Percentiles rank a stretch among this genome's conserved stretches.
Conservation (phyloP, 352 stramenopile genomes). For the Pythium grandisporangium region DNA sequence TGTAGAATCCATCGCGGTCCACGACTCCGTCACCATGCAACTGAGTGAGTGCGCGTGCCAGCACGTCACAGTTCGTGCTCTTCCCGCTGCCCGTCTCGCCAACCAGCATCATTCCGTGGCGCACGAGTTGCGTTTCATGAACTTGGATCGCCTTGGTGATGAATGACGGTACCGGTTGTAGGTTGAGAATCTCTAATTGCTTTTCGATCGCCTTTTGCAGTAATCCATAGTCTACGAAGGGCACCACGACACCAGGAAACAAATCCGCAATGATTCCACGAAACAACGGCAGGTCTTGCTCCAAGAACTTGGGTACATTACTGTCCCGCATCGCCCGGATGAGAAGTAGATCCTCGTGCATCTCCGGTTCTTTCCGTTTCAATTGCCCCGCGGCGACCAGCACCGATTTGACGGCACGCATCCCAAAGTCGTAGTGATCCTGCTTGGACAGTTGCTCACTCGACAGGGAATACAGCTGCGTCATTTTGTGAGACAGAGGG, state of each 20-base stretch:
- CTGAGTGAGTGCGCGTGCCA: conserved; percentile 62
- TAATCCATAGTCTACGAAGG: conserved; percentile 91
- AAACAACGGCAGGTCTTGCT: conserved; percentile 92
- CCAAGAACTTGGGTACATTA: conserved; percentile 94
- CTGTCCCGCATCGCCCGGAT: conserved; percentile 95
- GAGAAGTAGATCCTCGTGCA: conserved; percentile 90
- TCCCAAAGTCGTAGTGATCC: conserved; percentile 93
- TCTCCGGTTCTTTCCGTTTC: conserved; percentile 91
- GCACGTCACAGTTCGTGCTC: conserved; percentile 73
- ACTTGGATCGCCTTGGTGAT: conserved; percentile 86
- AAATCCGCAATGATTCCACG: conserved; percentile 91
- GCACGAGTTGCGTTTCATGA: conserved; percentile 86
- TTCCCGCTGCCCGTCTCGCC: conserved; percentile 88
- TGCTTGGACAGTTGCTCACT: conserved; percentile 93
- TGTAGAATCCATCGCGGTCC: conserved; percentile 83
- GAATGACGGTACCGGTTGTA: conserved; percentile 83
- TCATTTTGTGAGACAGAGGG: conserved; percentile 92
- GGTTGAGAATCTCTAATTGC: conserved; percentile 55
- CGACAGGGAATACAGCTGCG: conserved; percentile 88
- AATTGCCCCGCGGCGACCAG: conserved; percentile 91
- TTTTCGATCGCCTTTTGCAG: conserved; percentile 86
- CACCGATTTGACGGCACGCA: conserved; percentile 91
- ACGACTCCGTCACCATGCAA: conserved; percentile 71
- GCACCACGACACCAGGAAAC: conserved; percentile 90
- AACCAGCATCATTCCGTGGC: conserved; percentile 94